Evolutionary conservation across 2,329 filamentous ascomycete genomes (phyloP), one percentile per base, ranked within the genome.

Genomic region (Calonectria multiphialidica): DNA sequence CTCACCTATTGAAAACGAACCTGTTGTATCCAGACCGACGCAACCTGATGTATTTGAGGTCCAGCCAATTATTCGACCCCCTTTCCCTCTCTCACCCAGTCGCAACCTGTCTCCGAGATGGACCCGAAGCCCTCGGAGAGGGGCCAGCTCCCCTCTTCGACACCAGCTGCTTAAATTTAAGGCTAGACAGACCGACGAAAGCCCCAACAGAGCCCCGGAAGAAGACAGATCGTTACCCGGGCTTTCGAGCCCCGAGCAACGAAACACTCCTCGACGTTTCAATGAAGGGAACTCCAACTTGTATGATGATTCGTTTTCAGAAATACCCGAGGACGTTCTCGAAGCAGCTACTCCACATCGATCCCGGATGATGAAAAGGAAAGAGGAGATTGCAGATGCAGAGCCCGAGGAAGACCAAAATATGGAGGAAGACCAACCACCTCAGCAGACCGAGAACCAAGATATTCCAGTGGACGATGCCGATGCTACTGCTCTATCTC

Each of bases 241-340:
- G 16, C 49, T 71, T 16, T 30, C 72, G 10, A 67, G 65, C 10
- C 45, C 74, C 49, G 61, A 70, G 33, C 57, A 59, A 16, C 69
- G 18, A 62, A 35, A 53, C 59, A 61, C 40, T 42, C 68, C 77
- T 35, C 72, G 53, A 6, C 57, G 45, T 12, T 64, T 74, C 0
- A 78, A 78, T 3, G 76, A 81, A 2, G 80, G 83, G 2, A 81
- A 84, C 25, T 78, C 81, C 2, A 81, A 80, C 45, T 62, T 80
- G 33, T 88, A 90, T 53, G 87, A 90, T 1, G 89, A 91, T 73
- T 90, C 88, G 0, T 91, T 91, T 74, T 91, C 89, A 0, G 88
- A 90, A 64, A 89, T 91, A 18, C 88, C 89, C 0, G 85, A 88
- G 18, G 84, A 81, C 5, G 82, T 90, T 2, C 84, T 91, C 5